Evolutionary conservation across 345 rosid genomes (phyloP).

Genomic region (Populus tremula): DNA sequence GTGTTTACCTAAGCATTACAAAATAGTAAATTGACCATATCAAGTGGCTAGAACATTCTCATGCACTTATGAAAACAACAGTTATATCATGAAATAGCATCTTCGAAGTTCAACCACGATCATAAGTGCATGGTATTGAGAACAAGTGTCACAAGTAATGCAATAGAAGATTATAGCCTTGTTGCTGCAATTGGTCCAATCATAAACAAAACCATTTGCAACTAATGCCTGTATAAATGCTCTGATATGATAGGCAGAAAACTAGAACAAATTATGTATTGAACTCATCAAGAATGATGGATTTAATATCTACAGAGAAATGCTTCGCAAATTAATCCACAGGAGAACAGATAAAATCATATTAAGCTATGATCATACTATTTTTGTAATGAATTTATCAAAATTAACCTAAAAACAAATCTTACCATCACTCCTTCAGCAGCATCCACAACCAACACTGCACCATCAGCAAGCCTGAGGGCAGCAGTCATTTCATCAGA

Average conservation of each 20-base stretch:
- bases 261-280: neutral
- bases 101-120: neutral
- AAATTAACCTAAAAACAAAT: neutral
- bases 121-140: neutral
- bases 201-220: neutral
- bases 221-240: neutral
- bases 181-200: neutral
- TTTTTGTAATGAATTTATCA: neutral
- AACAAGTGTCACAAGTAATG: neutral
- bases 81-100: neutral
- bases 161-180: neutral
- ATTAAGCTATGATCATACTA: neutral
- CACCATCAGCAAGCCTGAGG: constrained; percentile 91
- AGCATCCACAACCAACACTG: constrained; percentile 91
- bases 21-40: constrained; percentile 4
- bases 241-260: neutral
- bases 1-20: constrained; percentile 67
- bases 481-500: constrained; percentile 88
- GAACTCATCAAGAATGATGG: neutral
- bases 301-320: neutral
- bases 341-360: neutral
- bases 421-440: constrained; percentile 84
- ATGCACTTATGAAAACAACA: neutral
- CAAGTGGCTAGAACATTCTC: constrained; percentile 5
- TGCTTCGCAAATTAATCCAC: neutral